A percentile compares a stretch with the other conserved stretches of the same genome.
phyloP scores from a whole-genome alignment of 2,329 filamentous ascomycete species.

The Bisporella sp. region DNA sequence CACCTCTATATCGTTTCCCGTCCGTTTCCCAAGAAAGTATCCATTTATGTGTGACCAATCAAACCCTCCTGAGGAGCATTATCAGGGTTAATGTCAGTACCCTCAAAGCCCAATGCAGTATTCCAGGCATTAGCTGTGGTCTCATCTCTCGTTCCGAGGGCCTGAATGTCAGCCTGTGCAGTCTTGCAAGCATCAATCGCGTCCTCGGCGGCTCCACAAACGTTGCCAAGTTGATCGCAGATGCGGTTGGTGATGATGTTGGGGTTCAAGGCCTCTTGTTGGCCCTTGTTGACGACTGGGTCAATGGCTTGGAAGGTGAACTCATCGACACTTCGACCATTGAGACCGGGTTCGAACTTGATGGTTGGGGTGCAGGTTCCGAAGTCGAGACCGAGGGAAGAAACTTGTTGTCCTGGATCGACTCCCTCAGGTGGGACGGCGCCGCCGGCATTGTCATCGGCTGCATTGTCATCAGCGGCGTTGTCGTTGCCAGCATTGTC shows the following conservation, averaged over 20 bases:
- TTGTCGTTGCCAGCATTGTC: no score
- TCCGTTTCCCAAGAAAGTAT: neutral
- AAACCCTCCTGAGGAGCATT: constrained; percentile 23
- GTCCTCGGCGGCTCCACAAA: constrained; percentile 55
- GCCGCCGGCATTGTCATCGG: no score
- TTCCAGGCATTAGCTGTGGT: constrained; percentile 40
- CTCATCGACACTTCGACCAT: constrained; percentile 45
- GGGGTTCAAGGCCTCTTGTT: constrained; percentile 63
- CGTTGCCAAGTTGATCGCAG: constrained; percentile 61
- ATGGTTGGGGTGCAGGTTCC: constrained; percentile 43
- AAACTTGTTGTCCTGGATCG: constrained; percentile 18
- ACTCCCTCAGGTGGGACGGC: neutral
- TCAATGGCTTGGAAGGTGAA: constrained; percentile 64
- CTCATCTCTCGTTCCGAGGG: constrained; percentile 40
- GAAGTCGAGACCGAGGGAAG: constrained; percentile 37
- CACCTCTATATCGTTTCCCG: neutral
- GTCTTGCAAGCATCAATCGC: constrained; percentile 46
- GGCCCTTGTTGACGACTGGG: constrained; percentile 50
- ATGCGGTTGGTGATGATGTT: constrained; percentile 69
- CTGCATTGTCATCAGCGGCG: no score
- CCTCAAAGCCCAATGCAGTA: constrained; percentile 30
- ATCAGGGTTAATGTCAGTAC: constrained; percentile 23
- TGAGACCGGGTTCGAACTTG: constrained; percentile 48
- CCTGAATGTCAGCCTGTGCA: constrained; percentile 45
- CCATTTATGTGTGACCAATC: constrained; percentile 21